Conservation (phyloP, 768 basidiomycete genomes). For the Calocybe cyanea region DNA sequence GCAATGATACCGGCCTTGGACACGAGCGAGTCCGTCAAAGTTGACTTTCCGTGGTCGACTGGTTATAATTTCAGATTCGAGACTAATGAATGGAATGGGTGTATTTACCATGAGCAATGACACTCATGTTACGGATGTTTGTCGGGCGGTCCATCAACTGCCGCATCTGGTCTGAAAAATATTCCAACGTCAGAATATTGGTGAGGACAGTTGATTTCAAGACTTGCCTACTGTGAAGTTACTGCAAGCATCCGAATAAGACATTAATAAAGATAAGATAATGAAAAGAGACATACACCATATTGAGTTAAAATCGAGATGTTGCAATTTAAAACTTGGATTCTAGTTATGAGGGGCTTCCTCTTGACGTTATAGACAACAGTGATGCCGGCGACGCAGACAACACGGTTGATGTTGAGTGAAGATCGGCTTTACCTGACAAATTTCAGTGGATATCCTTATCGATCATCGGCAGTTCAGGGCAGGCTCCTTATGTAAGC, state of each 20-base stretch:
- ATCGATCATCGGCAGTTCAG: slow-evolving; percentile 35
- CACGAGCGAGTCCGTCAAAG: slow-evolving; percentile 97
- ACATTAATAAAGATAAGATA: neutral
- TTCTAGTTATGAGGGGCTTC: slow-evolving; percentile 21
- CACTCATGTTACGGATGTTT: slow-evolving; percentile 95
- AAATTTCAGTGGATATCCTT: slow-evolving; percentile 29
- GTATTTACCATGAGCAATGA: slow-evolving; percentile 81
- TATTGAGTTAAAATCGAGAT: slow-evolving; percentile 41
- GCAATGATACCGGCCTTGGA: slow-evolving; percentile 99
- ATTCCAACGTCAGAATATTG: slow-evolving; percentile 23
- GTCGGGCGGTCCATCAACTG: slow-evolving; percentile 85
- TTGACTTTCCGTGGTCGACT: slow-evolving; percentile 99
- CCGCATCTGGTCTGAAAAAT: slow-evolving; percentile 72
- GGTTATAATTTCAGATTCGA: no score
- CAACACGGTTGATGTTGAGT: slow-evolving; percentile 32
- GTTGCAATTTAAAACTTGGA: slow-evolving; percentile 19
- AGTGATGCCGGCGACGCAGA: slow-evolving; percentile 20
- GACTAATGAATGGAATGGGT: slow-evolving; percentile 38
- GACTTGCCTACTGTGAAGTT: slow-evolving; percentile 86
- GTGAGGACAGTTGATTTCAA: slow-evolving; percentile 34
- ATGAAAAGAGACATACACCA: neutral
- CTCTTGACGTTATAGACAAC: slow-evolving; percentile 28
- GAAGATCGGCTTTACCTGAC: slow-evolving; percentile 32
- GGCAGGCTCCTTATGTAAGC: slow-evolving; percentile 25
- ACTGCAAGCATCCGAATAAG: slow-evolving; percentile 23